Evolutionary conservation across 305 asterid genomes (phyloP).

Genomic region (Fraxinus greggii): DNA sequence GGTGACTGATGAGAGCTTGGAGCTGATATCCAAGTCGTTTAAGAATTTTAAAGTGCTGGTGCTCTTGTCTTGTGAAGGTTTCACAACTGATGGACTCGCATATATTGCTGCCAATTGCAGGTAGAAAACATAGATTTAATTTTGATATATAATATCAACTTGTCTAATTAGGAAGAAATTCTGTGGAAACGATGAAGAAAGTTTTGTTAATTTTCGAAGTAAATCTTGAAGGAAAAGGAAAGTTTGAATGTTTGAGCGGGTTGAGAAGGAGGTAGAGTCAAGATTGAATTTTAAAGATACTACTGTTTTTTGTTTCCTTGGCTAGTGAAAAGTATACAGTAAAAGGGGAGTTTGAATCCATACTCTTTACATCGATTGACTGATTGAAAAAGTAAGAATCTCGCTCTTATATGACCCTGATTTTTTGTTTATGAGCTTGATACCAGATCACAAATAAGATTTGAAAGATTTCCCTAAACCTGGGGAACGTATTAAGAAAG

Average conservation of each 20-base stretch:
- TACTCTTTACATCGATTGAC: background rate
- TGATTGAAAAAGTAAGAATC: background rate
- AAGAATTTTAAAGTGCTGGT: conserved; percentile 74
- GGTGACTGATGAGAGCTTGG: conserved; percentile 78
- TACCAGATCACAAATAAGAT: background rate
- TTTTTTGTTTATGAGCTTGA: background rate
- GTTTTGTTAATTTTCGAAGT: background rate
- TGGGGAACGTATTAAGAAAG: conserved; percentile 16
- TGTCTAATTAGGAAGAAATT: conserved; percentile 5
- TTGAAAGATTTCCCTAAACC: background rate
- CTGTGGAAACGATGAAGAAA: conserved; percentile 9
- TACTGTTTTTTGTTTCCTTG: background rate
- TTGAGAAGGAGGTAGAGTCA: background rate
- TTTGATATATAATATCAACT: background rate
- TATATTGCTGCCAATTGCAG: conserved; percentile 97
- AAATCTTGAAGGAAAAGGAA: background rate
- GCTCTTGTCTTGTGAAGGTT: conserved; percentile 84
- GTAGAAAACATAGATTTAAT: conserved; percentile 28
- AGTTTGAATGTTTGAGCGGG: conserved; percentile 12
- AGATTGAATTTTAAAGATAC: background rate
- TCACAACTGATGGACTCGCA: conserved; percentile 87
- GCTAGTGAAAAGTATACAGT: background rate
- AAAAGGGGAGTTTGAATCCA: background rate
- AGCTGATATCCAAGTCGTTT: conserved; percentile 74
- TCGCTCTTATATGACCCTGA: background rate